These are phyloP conservation scores for Ceriops zippeliana DNA, from an alignment of 345 rosid species.

Conservation along the genomic window DNA sequence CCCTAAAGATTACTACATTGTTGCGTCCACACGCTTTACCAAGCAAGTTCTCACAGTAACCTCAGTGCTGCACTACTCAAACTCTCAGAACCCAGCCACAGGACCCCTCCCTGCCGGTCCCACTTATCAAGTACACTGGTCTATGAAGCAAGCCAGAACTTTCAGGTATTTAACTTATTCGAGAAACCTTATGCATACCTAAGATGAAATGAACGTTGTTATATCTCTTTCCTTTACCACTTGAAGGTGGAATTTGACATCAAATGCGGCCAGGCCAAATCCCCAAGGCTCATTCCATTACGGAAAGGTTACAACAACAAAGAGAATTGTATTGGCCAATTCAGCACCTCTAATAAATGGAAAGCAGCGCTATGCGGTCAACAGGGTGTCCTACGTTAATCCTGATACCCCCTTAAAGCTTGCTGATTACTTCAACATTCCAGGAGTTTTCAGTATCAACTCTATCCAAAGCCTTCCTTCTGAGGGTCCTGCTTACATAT, in stretches of 20 bases:
- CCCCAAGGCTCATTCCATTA: slow-evolving; percentile 96
- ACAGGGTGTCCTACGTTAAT: slow-evolving; percentile 60
- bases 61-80: slow-evolving; percentile 62
- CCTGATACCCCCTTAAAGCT: slow-evolving; percentile 84
- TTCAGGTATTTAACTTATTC: slow-evolving; percentile 41
- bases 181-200: neutral
- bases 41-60: slow-evolving; percentile 41
- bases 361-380: slow-evolving; percentile 75
- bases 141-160: slow-evolving; percentile 83
- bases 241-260: slow-evolving; percentile 80
- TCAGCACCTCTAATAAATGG: slow-evolving; percentile 78
- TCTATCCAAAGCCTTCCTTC: slow-evolving; percentile 57
- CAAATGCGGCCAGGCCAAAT: slow-evolving; percentile 91
- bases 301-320: slow-evolving; percentile 53
- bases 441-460: slow-evolving; percentile 56
- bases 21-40: slow-evolving; percentile 63
- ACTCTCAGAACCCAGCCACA: slow-evolving; percentile 52
- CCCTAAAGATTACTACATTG: slow-evolving; percentile 78
- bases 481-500: slow-evolving; percentile 42
- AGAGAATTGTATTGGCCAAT: slow-evolving; percentile 56
- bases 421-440: slow-evolving; percentile 68
- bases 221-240: neutral
- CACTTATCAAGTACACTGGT: slow-evolving; percentile 47
- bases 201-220: neutral
- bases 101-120: slow-evolving; percentile 69